Percentiles rank a stretch among this genome's conserved stretches.
Conservation (phyloP, 2,329 filamentous ascomycete species). For the Alternaria ventricosa region DNA sequence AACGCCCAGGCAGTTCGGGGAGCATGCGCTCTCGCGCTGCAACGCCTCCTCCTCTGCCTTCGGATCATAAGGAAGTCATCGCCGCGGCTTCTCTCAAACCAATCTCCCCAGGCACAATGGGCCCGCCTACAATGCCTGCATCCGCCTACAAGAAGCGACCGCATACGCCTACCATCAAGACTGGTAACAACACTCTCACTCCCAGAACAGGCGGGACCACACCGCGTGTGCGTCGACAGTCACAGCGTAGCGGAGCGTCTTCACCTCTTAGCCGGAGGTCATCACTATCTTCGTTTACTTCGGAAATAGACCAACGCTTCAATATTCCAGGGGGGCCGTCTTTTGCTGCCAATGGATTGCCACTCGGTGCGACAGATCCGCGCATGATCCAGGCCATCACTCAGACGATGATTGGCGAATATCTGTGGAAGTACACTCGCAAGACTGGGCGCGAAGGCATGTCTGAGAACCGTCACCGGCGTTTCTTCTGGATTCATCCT, state of each 20-base stretch:
- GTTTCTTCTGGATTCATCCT: constrained; percentile 99
- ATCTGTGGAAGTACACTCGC: constrained; percentile 98
- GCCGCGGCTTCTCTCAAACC: constrained; percentile 72
- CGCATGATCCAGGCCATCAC: constrained; percentile 99
- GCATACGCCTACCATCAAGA: constrained; percentile 50
- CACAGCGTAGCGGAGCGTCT: constrained; percentile 56
- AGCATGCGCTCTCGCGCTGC: constrained; percentile 65
- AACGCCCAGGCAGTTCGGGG: constrained; percentile 74
- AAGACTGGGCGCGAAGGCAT: constrained; percentile 88
- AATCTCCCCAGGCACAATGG: constrained; percentile 66
- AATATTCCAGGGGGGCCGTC: constrained; percentile 64
- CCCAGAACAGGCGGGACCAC: constrained; percentile 61
- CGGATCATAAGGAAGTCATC: constrained; percentile 84
- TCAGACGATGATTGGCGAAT: constrained; percentile 99
- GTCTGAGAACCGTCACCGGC: constrained; percentile 86
- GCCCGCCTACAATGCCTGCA: constrained; percentile 81
- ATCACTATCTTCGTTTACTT: constrained; percentile 93
- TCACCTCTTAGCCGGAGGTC: constrained; percentile 71
- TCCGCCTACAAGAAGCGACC: constrained; percentile 67
- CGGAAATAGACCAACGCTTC: constrained; percentile 90
- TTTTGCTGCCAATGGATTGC: constrained; percentile 63
- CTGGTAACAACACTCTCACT: constrained; percentile 54
- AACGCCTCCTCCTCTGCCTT: constrained; percentile 74
- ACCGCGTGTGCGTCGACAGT: constrained; percentile 54
- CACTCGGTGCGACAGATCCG: constrained; percentile 76